Conservation (phyloP, 2,329 filamentous ascomycete species). For the Westerdykella ornata region DNA sequence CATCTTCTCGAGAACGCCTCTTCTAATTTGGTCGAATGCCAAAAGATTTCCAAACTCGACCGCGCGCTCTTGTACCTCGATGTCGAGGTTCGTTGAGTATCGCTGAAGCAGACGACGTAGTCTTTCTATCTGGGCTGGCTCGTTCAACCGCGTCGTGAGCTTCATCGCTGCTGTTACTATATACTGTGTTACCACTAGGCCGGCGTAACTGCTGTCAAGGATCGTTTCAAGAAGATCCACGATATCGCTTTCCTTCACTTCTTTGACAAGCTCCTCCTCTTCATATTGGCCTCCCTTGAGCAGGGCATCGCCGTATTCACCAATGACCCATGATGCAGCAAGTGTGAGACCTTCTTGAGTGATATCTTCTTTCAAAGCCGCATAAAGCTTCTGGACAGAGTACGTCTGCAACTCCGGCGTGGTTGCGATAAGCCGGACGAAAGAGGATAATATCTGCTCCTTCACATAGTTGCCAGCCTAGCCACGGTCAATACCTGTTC, state of each 20-base stretch:
- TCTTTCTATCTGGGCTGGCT: slow-evolving; percentile 78
- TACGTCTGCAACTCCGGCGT: slow-evolving; percentile 94
- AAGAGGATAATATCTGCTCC: slow-evolving; percentile 94
- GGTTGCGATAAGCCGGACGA: slow-evolving; percentile 90
- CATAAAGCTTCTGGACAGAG: slow-evolving; percentile 89
- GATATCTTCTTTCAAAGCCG: slow-evolving; percentile 87
- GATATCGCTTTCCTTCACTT: slow-evolving; percentile 81
- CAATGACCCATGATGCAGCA: slow-evolving; percentile 93
- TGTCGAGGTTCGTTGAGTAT: slow-evolving; percentile 80
- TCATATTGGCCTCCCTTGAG: slow-evolving; percentile 85
- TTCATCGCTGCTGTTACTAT: slow-evolving; percentile 95
- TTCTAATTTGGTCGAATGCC: slow-evolving; percentile 75
- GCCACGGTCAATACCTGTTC: slow-evolving; percentile 9
- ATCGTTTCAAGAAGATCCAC: slow-evolving; percentile 90
- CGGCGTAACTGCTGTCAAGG: slow-evolving; percentile 89
- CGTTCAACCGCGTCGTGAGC: slow-evolving; percentile 78
- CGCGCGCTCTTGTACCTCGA: slow-evolving; percentile 92
- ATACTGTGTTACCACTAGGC: slow-evolving; percentile 87
- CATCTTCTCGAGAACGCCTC: slow-evolving; percentile 95
- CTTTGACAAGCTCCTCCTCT: slow-evolving; percentile 78
- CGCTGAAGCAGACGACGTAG: slow-evolving; percentile 69
- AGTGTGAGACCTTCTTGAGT: slow-evolving; percentile 93
- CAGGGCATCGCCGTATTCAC: slow-evolving; percentile 91
- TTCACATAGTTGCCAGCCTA: slow-evolving; percentile 90
- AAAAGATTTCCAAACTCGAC: slow-evolving; percentile 97